phyloP scores from a whole-genome alignment of 495 filamentous ascomycete species.

The Pseudomonodictys pantanalensis region DNA sequence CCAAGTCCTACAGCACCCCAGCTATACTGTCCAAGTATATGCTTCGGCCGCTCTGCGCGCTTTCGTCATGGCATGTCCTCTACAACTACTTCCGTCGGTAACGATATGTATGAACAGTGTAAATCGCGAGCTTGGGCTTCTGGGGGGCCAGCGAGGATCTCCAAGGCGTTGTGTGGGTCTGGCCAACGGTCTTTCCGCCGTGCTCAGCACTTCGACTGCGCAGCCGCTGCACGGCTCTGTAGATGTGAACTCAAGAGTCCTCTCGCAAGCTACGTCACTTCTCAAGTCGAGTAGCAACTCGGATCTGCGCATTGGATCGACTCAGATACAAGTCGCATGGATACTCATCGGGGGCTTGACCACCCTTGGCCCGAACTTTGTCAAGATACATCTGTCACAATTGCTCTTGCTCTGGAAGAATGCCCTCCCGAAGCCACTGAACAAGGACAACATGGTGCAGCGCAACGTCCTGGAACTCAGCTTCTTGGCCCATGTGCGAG shows the following conservation, averaged over 20 bases:
- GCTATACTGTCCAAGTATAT: conserved; percentile 91
- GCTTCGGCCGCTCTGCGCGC: conserved; percentile 78
- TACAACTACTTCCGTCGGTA: conserved; percentile 85
- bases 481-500: conserved; percentile 90
- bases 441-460: conserved; percentile 81
- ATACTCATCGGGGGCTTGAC: conserved; percentile 94
- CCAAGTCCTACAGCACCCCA: conserved; percentile 90
- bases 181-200: conserved; percentile 88
- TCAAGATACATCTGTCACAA: conserved; percentile 97
- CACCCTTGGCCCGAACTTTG: conserved; percentile 95
- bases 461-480: conserved; percentile 81
- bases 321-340: conserved; percentile 97
- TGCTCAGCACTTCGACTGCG: conserved; percentile 81
- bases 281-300: conserved; percentile 90
- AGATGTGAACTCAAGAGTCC: conserved; percentile 86
- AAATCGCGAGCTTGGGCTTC: conserved; percentile 75
- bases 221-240: conserved; percentile 93
- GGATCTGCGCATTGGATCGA: conserved; percentile 85
- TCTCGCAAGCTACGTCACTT: conserved; percentile 85
- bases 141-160: conserved; percentile 72
- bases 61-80: conserved; percentile 85
- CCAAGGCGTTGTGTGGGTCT: conserved; percentile 84
- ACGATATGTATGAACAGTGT: conserved; percentile 97
- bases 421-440: conserved; percentile 87
- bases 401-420: conserved; percentile 97